Base-by-base conservation (phyloP, 106 monocot species). In the Dendrobium chrysotoxum region DNA sequence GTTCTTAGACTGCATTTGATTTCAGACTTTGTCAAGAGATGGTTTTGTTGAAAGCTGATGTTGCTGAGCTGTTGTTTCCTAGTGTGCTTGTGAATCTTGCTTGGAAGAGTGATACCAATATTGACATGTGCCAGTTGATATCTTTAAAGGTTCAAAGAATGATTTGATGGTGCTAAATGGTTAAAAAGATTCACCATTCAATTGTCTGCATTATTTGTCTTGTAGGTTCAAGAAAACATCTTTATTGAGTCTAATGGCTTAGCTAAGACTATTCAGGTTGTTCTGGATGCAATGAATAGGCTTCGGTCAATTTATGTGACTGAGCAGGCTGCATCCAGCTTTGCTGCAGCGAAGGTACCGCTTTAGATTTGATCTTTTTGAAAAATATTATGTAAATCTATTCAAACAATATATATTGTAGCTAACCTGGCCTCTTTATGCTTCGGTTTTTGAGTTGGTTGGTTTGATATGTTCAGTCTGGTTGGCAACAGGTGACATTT, bases 1-100 rank as follows among this genome's bases (percentile, higher is more conserved):
- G 28, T 71, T 71, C n/a, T 31, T 50, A 40, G 54, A 21, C 20
- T 87, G 11, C 12, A 39, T 71, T 73, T 53, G 71, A 16, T 76
- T 80, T 77, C 68, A 97, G 97, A 81, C 88, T 98, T 53, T 94
- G 97, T 84, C 85, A 89, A 76, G 91, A 88, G 79, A 85, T 98
- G 35, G 91, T 90, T 54, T 70, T 86, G 44, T 77, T 92, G 80
- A 91, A 92, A 82, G 91, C 83, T 79, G 94, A 95, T 81, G 54
- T 87, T 66, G 94, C 97, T 31, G 94, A 94, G 79, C 88, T 92
- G 83, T 80, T 98, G 72, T 86, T 98, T 88, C 83, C 89, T 80
- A 85, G 81, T 84, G 90, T 89, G 0, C 74, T 98, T 75, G 80
- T 94, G 76, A 89, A 91, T 72, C 66, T 98, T 39, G 88, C 92